Evolutionary conservation across 1,139 yeast species (phyloP), one percentile per base, ranked within the genome.

Genomic region (Pichiaceae sp.): DNA sequence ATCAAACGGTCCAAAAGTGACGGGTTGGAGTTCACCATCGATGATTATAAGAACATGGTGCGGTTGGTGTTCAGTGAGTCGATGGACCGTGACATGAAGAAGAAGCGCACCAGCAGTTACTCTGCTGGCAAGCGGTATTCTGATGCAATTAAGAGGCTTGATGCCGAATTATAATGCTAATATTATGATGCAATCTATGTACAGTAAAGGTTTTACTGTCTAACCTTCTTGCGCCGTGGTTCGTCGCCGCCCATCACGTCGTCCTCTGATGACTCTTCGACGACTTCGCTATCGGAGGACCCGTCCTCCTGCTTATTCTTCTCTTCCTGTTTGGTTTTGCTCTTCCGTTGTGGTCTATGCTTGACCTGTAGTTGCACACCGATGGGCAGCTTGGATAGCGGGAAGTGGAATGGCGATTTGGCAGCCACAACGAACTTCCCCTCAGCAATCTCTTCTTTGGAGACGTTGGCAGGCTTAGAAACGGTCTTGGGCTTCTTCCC

Each of bases 1-100:
- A 52, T 58, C 26, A 48, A 48, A 30, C 17, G 38, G 24, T 15
- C 41, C 6, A 7, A 26, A 20, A 12, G 16, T 11, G 14, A 36
- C 21, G 17, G 21, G 23, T 33, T 39, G 18, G 35, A 36, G 24
- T 57, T 50, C 44, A 46, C 57, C 6, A 45, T 59, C 11, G 56
- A 56, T 3, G 70, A 66, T 33, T 63, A 55, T 42, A 51, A 61
- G 40, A 68, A 63, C 38, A 56, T 72, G 44, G 50, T 68, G 8
- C 56, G 75, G 40, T 52, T 72, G 51, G 64, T 69, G 21, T 70
- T 64, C 49, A 70, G 75, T 48, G 77, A 70, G 43, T 60, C 58
- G 17, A 32, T 63, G 35, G 34, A 62, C 23, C 48, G 46, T 23
- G 46, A 49, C 25, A 41, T 14, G 42, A 18, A 37, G 11, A 41